These are phyloP conservation scores for Pseudogymnoascus sp. DNA, from an alignment of 2,329 filamentous ascomycete species.

Conservation along the genomic window DNA sequence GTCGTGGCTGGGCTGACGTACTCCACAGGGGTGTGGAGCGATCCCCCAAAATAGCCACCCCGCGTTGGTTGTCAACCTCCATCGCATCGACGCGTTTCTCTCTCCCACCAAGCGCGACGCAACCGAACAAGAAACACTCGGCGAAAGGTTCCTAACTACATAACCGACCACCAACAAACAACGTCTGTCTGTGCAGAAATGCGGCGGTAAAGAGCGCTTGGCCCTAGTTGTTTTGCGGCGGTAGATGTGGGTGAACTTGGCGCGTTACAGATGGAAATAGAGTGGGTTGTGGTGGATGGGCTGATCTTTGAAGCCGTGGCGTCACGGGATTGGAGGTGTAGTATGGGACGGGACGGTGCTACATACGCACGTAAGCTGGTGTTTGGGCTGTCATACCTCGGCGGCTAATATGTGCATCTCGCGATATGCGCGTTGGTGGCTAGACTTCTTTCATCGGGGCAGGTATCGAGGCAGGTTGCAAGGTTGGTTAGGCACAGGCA, in stretches of 20 bases:
- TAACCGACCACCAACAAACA: neutral
- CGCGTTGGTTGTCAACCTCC: neutral
- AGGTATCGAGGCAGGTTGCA: neutral
- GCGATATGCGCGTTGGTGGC: neutral
- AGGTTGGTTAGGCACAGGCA: neutral
- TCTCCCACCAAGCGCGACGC: neutral
- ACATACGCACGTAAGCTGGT: neutral
- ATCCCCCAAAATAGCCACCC: neutral
- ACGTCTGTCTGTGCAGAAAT: neutral
- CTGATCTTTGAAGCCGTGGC: neutral
- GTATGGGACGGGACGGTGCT: neutral
- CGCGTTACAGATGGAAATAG: slow-evolving; percentile 6
- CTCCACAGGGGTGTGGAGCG: neutral
- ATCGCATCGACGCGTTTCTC: neutral
- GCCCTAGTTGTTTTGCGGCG: neutral
- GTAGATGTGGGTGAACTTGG: neutral
- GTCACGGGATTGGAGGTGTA: neutral
- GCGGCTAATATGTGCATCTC: neutral
- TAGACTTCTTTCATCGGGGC: neutral
- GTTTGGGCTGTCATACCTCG: neutral
- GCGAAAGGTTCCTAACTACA: neutral
- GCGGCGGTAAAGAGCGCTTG: neutral
- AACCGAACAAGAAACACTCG: neutral
- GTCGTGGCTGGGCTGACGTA: neutral
- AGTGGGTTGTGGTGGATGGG: neutral